Percentiles rank a stretch among this genome's conserved stretches.
phyloP scores from a whole-genome alignment of 2,329 filamentous ascomycete species.

The Alternaria metachromatica region DNA sequence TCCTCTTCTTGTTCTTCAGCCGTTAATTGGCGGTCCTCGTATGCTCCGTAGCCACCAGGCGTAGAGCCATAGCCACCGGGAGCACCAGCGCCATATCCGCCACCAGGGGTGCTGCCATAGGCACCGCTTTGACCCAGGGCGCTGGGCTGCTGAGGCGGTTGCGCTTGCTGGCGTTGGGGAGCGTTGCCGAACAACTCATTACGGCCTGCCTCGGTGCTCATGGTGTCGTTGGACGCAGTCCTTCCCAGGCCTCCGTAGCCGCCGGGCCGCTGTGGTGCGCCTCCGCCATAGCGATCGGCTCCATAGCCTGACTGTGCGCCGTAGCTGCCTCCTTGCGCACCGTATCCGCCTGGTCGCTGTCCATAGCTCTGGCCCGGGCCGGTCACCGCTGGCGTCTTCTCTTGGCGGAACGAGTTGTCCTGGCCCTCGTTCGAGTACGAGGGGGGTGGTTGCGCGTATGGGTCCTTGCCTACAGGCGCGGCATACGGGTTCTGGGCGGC shows the following conservation, averaged over 20 bases:
- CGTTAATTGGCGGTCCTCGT: conserved; percentile 78
- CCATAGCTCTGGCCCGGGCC: conserved; percentile 54
- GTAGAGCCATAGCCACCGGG: conserved; percentile 29
- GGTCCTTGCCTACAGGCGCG: conserved; percentile 57
- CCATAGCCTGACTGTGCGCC: conserved; percentile 50
- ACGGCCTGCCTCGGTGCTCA: conserved; percentile 60
- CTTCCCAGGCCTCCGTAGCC: conserved; percentile 49
- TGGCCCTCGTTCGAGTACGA: conserved; percentile 46
- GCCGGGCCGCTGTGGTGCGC: conserved; percentile 46
- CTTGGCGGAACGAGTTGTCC: conserved; percentile 44
- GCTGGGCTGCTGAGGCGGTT: conserved; percentile 39
- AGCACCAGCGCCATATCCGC: conserved; percentile 29
- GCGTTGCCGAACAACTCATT: conserved; percentile 71
- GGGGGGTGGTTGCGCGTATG: conserved; percentile 58
- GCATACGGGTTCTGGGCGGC: conserved; percentile 55
- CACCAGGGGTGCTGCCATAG: conserved; percentile 26
- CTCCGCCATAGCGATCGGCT: conserved; percentile 57
- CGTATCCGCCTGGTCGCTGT: conserved; percentile 28
- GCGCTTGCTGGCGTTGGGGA: conserved; percentile 56
- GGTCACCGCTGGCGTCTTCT: conserved; percentile 53
- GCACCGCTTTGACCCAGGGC: conserved; percentile 26
- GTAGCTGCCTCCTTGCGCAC: conserved; percentile 39
- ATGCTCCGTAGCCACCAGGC: conserved; percentile 53
- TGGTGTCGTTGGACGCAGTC: conserved; percentile 52
- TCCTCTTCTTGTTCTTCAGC: conserved; percentile 79